phyloP scores from a whole-genome alignment of 108 stramenopile genomes.

The Phaeodactylum tricornutum region DNA sequence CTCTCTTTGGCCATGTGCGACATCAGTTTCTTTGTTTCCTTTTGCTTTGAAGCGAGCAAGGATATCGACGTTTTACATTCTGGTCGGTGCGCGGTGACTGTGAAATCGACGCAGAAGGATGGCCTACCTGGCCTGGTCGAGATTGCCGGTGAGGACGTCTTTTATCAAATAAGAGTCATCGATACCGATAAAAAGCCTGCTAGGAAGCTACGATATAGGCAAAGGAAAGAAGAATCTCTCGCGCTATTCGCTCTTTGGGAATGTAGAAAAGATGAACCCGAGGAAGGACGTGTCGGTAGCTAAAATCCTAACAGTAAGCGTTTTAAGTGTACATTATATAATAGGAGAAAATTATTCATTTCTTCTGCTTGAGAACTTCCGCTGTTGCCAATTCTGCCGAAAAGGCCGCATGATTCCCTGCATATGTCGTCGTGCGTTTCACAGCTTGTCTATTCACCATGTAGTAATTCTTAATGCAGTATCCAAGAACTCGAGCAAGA shows the following conservation, averaged over 20 bases:
- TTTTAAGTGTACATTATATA: too few species aligned
- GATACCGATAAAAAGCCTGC: too few species aligned
- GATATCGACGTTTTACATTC: background rate
- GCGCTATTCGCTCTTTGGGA: too few species aligned
- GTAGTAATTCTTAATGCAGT: conserved; percentile 83
- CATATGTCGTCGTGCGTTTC: conserved; percentile 78
- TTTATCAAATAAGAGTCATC: too few species aligned
- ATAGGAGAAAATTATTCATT: too few species aligned
- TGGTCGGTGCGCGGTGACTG: background rate
- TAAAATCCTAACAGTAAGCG: too few species aligned
- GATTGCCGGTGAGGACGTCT: too few species aligned
- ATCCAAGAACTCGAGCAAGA: conserved; percentile 62
- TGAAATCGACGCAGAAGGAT: conserved; percentile 6
- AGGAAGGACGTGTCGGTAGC: too few species aligned
- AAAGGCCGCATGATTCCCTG: conserved; percentile 77
- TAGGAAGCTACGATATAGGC: too few species aligned
- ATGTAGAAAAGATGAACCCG: too few species aligned
- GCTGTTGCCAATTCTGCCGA: conserved; percentile 69
- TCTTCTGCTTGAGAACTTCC: conserved; percentile 47
- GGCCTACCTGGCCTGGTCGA: conserved; percentile 9
- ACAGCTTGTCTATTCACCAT: conserved; percentile 72
- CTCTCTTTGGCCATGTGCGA: conserved; percentile 59
- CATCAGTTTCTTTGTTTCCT: conserved; percentile 54
- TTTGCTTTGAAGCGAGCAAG: conserved; percentile 4
- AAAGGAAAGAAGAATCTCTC: too few species aligned